Conservation (phyloP, 345 rosid genomes). For the Triadica sebifera region DNA sequence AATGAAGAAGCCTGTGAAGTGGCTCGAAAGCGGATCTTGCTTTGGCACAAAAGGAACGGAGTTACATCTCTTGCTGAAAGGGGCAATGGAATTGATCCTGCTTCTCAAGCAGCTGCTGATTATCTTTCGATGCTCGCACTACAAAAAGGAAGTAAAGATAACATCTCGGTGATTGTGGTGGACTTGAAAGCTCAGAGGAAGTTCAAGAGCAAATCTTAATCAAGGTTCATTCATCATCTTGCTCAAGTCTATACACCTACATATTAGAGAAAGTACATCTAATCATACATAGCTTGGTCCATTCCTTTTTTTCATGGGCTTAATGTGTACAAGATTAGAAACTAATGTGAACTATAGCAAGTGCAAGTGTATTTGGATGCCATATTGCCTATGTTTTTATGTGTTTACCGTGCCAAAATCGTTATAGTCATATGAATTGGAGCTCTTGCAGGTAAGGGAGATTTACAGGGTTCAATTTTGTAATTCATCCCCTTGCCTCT, state of each 20-base stretch:
- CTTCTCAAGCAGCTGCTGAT: slow-evolving; percentile 33
- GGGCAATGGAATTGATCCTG: slow-evolving; percentile 17
- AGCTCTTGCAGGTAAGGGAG: slow-evolving; percentile 13
- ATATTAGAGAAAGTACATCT: slow-evolving; percentile 34
- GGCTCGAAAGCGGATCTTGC: slow-evolving; percentile 25
- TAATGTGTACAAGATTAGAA: slow-evolving; percentile 47
- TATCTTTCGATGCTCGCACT: slow-evolving; percentile 34
- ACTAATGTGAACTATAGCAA: background rate
- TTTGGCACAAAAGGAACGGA: slow-evolving; percentile 33
- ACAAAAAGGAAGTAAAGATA: slow-evolving; percentile 35
- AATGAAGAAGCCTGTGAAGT: slow-evolving; percentile 31
- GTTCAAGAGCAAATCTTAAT: slow-evolving; percentile 55
- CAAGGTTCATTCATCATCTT: slow-evolving; percentile 17
- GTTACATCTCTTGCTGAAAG: slow-evolving; percentile 12
- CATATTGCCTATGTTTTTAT: slow-evolving; percentile 15
- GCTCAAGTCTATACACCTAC: slow-evolving; percentile 23
- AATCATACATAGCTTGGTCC: slow-evolving; percentile 60
- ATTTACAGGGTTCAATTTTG: slow-evolving; percentile 3
- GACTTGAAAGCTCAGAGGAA: slow-evolving; percentile 34
- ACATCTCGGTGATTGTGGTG: slow-evolving; percentile 36
- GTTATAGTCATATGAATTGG: background rate
- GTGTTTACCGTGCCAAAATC: background rate
- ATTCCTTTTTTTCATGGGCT: slow-evolving; percentile 73
- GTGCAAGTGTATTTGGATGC: slow-evolving; percentile 16
- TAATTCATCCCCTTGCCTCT: background rate